Evolutionary conservation across 345 rosid species (phyloP), one percentile per base, ranked within the genome.

Genomic region (Pistacia vera): DNA sequence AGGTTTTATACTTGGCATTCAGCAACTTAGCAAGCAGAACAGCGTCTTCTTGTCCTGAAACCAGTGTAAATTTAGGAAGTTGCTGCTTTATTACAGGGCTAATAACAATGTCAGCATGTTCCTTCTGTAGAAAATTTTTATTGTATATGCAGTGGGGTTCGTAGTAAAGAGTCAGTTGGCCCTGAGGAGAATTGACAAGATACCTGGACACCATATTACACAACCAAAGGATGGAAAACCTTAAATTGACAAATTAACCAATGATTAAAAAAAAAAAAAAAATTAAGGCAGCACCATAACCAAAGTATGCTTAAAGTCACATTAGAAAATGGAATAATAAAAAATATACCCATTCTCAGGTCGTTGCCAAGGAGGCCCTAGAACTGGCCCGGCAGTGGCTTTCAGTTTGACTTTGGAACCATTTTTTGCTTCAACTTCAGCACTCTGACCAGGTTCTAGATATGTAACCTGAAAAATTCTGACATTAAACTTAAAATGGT

Each of bases 291-390:
- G 14, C 11, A 63, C 22, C 75, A 71, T 11, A 71, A 28, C 52
- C n/a, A 33, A 69, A 66, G 35, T 25, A 68, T 65, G 65, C 22
- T 73, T 69, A 22, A 65, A 48, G 46, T 56, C 72, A 69, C 25
- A 79, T 30, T 17, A 18, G 63, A 46, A 75, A 51, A 44, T 17
- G 66, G 70, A 63, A 71, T 41, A 73, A 2, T n/a, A 17, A 63
- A 16, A 55, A 41, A 61, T 61, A 72, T 86, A 93, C 92, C 98
- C 99, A 51, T 91, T 95, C 85, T 93, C 99, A 54, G 98, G 99
- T 28, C 92, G 92, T 84, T 95, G 97, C 99, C 99, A 95, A 36
- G 98, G 99, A 82, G 96, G 99, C 82, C 99, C 99, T 0, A 93
- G 86, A 63, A 95, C 83, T 74, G 99, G 98, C 69, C 98, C 99